Evolutionary conservation across 2,329 filamentous ascomycete species (phyloP).

Genomic region (Sporothrix phasma): DNA sequence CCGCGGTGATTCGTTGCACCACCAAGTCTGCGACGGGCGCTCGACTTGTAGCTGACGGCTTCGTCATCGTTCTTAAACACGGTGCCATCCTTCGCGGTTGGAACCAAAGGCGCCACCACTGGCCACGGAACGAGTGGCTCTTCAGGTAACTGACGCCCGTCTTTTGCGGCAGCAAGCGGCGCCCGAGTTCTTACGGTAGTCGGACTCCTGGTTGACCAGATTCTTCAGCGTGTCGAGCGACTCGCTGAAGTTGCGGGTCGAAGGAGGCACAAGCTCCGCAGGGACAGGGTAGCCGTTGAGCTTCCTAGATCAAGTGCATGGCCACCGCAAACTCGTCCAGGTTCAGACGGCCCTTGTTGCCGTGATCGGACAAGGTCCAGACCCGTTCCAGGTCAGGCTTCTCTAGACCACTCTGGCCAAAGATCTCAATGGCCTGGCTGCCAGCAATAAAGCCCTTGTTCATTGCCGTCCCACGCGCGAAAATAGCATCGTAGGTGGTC

Average conservation of each 20-base stretch:
- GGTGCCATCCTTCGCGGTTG: conserved; percentile 82
- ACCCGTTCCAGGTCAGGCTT: conserved; percentile 83
- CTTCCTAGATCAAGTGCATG: conserved; percentile 98
- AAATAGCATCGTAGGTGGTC: conserved; percentile 88
- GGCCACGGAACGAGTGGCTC: conserved; percentile 78
- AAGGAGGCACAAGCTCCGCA: conserved; percentile 86
- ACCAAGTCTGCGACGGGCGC: conserved; percentile 71
- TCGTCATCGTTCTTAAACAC: conserved; percentile 96
- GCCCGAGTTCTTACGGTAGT: conserved; percentile 77
- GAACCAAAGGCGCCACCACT: conserved; percentile 45
- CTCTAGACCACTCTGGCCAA: conserved; percentile 88
- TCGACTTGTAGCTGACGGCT: conserved; percentile 84
- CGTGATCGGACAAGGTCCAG: conserved; percentile 89
- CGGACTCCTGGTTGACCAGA: conserved; percentile 79
- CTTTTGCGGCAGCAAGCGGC: conserved; percentile 87
- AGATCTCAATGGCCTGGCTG: conserved; percentile 90
- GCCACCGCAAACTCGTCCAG: conserved; percentile 96
- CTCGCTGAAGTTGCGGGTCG: conserved; percentile 83
- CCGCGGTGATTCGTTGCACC: conserved; percentile 60
- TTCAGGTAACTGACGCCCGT: conserved; percentile 98
- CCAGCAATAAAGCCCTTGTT: conserved; percentile 87
- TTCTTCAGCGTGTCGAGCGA: conserved; percentile 91
- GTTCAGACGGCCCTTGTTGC: conserved; percentile 88
- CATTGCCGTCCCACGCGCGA: conserved; percentile 95
- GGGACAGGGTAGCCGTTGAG: conserved; percentile 93